Base-by-base conservation (phyloP, 805 yeast genomes). In the Sungouiozyma intestinalis region DNA sequence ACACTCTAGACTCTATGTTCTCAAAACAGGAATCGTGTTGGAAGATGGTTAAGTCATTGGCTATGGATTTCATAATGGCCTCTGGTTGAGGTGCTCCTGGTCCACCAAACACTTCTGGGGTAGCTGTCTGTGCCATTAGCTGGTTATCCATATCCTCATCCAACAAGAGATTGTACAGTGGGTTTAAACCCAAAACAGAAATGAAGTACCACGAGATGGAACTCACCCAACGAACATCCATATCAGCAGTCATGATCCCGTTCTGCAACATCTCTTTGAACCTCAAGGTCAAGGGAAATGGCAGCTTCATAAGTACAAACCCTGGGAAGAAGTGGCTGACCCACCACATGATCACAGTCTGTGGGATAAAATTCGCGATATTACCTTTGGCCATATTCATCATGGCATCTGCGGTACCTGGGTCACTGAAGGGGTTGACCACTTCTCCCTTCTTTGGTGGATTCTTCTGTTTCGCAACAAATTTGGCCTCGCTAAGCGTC, bases 131-230 rank as follows among this genome's bases (percentile, higher is more conserved):
- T 48, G 45, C 53, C 48, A 46, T 57, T 50, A 37, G 51, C 38
- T 52, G 61, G 34, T 14, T 19, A 8, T 18, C 9, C 13, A 35
- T 18, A 35, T 35, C 38, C 7, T 50, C 51, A 8, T 53, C 47
- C 21, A 85, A 71, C 6, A 87, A 48, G 41, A 90, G 70, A 33
- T 83, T 73, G 58, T 81, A 82, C 1, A 92, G 79, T 0, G 95
- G 82, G 50, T 76, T 75, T 46, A 92, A 71, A 21, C 97, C 97
- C 40, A 88, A 62, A 46, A 86, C 74, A 42, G 86, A 84, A 41
- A 90, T 83, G 60, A 92, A 85, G 60, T 90, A 92, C 97, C 97
- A 92, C 4, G 97, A 86, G 16, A 92, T 81, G 2, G 95, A 79
- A 32, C 92, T 81, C 15, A 92, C 97, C 77, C 95, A 92, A 20